Evolutionary conservation across 176 grass and related monocot genomes (phyloP), one percentile per base, ranked within the genome.

Genomic region (Elaeis guineensis): DNA sequence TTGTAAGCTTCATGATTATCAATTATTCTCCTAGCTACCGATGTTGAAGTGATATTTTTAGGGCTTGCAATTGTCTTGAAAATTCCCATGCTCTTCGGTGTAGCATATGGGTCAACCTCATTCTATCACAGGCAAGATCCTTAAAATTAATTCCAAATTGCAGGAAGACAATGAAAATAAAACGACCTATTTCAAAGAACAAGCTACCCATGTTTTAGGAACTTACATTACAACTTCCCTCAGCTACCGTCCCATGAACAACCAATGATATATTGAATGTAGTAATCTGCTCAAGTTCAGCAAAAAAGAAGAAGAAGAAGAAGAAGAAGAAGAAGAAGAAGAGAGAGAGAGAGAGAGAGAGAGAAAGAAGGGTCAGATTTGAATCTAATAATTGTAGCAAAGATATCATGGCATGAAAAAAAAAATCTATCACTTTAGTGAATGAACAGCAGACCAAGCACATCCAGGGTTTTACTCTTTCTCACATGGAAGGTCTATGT

Each of bases 201-300:
- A 44, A 44, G 35, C 35, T 44, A 2, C 25, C 18, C 2, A 4
- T 20, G 6, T 30, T 30, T 49, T 52, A 55, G 57, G 30, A 22
- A 72, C 72, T 75, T 84, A 88, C 89, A 55, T 57, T 68, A 71
- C 53, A 85, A 72, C 52, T 79, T 32, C 80, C 79, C 80, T 88
- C 80, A 0, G 67, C 51, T 69, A 94, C 75, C 54, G 89, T 94
- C 63, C 89, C 84, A 53, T 88, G 89, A 35, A 88, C 89, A 70
- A 94, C 84, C 61, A 84, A 64, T 65, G 84, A 93, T 70, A 93
- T 93, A 63, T 88, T 93, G 56, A 93, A 88, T 0, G 89, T 93
- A 9, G 77, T 74, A 26, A 93, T 87, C 89, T 88, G 71, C 25
- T 12, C 7, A 61, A 35, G 20, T 49, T 50, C 3, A 16, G 3